Evolutionary conservation across 352 stramenopile species (phyloP).

Genomic region (Lagenidium giganteum): DNA sequence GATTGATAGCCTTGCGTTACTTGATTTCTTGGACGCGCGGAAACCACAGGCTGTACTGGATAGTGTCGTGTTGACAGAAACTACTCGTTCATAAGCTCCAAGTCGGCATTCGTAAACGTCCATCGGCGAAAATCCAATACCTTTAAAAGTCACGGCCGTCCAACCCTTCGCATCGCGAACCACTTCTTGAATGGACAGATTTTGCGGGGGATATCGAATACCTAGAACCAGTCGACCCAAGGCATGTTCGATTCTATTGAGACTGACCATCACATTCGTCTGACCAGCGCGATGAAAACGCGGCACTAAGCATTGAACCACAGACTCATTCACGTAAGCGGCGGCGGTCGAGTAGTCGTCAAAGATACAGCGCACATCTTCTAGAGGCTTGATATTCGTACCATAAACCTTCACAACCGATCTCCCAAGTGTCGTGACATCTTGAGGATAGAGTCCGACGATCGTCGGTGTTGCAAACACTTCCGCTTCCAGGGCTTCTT

Average conservation of each 20-base stretch:
- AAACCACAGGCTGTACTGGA: not conserved
- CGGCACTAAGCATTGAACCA: conserved; percentile 13
- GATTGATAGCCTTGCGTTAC: too few species aligned
- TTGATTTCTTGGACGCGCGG: not conserved
- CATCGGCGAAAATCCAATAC: not conserved
- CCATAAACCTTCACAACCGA: conserved; percentile 12
- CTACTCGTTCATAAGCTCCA: not conserved
- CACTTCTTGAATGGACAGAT: conserved; percentile 1
- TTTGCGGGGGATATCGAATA: conserved; percentile 8
- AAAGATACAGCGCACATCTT: conserved; percentile 11
- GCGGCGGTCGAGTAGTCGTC: conserved; percentile 6
- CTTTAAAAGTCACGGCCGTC: not conserved
- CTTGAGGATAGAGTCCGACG: not conserved
- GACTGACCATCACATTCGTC: conserved; percentile 4
- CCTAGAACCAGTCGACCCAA: not conserved
- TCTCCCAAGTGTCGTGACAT: conserved; percentile 13
- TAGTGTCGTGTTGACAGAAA: not conserved
- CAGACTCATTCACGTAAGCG: conserved; percentile 10
- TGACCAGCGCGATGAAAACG: not conserved
- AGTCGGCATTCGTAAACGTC: conserved; percentile 14
- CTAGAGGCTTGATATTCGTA: conserved; percentile 3
- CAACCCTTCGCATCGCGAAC: not conserved
- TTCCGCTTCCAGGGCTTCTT: not conserved
- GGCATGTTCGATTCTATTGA: conserved; percentile 16
- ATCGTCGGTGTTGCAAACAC: conserved; percentile 11